Evolutionary conservation across 176 grass and related monocot genomes (phyloP).

Genomic region (Phoenix roebelenii): DNA sequence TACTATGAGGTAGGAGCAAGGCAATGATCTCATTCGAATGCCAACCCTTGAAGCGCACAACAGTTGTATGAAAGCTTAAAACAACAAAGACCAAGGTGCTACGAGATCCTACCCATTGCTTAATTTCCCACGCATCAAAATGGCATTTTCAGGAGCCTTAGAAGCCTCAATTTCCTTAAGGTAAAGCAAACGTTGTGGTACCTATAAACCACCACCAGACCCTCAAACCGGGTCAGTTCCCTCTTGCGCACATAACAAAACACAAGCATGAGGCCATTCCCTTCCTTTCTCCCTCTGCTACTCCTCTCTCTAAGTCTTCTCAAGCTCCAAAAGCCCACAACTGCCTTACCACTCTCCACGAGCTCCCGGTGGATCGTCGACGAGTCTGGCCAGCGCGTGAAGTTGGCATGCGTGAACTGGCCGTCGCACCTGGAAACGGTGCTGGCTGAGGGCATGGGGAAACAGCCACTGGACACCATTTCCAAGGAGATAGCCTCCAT

Average conservation of each 20-base stretch:
- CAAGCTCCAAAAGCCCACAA: not conserved
- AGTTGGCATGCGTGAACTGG: conserved; percentile 94
- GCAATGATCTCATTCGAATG: conserved; percentile 40
- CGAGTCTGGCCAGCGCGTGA: conserved; percentile 47
- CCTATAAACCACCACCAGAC: too few relatives aligned
- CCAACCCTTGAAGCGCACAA: conserved; percentile 30
- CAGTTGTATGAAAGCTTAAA: too few relatives aligned
- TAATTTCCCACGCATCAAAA: conserved; percentile 8
- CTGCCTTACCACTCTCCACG: conserved; percentile 40
- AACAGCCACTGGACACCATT: conserved; percentile 48
- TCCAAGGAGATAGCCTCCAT: conserved; percentile 38
- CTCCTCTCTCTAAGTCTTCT: conserved; percentile 13
- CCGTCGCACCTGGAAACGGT: conserved; percentile 78
- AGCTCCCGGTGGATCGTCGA: conserved; percentile 70
- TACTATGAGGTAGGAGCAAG: conserved; percentile 47
- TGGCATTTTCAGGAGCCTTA: conserved; percentile 28
- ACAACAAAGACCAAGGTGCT: too few relatives aligned
- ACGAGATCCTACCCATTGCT: conserved; percentile 8
- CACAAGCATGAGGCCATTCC: conserved; percentile 17
- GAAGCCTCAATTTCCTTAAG: conserved; percentile 7
- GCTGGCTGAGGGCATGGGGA: conserved; percentile 65
- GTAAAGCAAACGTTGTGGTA: conserved; percentile 3
- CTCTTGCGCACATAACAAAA: not conserved
- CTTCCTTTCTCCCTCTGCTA: conserved; percentile 9
- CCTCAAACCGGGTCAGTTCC: not conserved